A percentile compares a stretch with the other conserved stretches of the same genome.
These are phyloP conservation scores for Rubia tinctorum DNA, from an alignment of 305 asterid species.

Conservation along the genomic window DNA sequence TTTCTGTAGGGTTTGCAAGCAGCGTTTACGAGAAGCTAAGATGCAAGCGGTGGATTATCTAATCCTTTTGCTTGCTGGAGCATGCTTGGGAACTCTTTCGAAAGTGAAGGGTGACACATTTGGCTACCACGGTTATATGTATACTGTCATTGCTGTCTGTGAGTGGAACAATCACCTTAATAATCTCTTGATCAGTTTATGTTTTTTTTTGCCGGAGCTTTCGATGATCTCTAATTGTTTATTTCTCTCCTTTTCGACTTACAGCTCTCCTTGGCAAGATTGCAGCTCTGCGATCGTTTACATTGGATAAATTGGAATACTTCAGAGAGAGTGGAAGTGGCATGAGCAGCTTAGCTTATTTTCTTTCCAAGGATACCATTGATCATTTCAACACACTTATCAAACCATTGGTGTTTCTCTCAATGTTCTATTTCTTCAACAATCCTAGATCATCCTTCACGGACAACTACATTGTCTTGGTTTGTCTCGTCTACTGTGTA, in stretches of 20 bases:
- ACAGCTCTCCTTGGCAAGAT: conserved; percentile 93
- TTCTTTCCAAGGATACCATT: conserved; percentile 82
- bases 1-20: conserved; percentile 66
- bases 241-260: conserved; percentile 25
- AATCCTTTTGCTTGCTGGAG: conserved; percentile 96
- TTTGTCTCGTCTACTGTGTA: conserved; percentile 86
- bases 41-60: conserved; percentile 90
- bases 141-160: conserved; percentile 91
- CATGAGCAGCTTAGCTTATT: conserved; percentile 92
- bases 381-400: conserved; percentile 80
- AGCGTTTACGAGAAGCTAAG: conserved; percentile 89
- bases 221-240: conserved; percentile 13
- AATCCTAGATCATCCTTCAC: conserved; percentile 82
- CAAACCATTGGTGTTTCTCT: conserved; percentile 94
- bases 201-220: not conserved
- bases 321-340: conserved; percentile 81
- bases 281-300: conserved; percentile 85
- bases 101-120: conserved; percentile 87
- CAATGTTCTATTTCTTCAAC: conserved; percentile 89
- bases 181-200: not conserved
- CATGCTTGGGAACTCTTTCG: conserved; percentile 90
- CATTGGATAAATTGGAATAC: conserved; percentile 76
- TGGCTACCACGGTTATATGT: conserved; percentile 82
- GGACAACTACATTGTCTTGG: conserved; percentile 63
- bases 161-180: conserved; percentile 40